Evolutionary conservation across 2,329 filamentous ascomycete genomes (phyloP).

Genomic region (Penicillium polonicum): DNA sequence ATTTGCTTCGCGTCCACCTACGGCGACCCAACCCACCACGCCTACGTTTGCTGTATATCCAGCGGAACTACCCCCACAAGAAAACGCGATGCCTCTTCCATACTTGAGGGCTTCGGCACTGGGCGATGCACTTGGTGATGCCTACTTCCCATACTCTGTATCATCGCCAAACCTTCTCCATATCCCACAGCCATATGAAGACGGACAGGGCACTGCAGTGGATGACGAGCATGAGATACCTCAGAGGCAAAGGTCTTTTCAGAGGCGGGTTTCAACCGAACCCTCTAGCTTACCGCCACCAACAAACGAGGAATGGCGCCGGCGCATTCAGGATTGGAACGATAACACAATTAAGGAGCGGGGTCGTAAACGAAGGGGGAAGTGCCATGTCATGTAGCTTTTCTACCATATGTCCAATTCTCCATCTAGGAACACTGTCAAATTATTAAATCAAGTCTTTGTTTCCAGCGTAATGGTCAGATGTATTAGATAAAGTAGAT

Average conservation of each 20-base stretch:
- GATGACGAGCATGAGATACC: conserved; percentile 23
- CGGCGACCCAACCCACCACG: conserved; percentile 8
- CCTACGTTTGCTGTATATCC: conserved; percentile 19
- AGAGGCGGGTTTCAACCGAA: conserved; percentile 35
- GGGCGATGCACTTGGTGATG: conserved; percentile 19
- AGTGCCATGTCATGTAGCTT: conserved; percentile 42
- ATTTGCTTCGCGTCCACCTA: conserved; percentile 2
- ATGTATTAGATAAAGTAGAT: neutral
- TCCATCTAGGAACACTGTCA: neutral
- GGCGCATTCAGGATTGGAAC: conserved; percentile 43
- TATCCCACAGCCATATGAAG: conserved; percentile 21
- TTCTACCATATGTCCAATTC: neutral
- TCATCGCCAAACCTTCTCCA: conserved; percentile 37
- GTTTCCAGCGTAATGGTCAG: neutral
- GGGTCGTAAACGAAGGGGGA: conserved; percentile 34
- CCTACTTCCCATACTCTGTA: conserved; percentile 33
- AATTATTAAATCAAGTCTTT: neutral
- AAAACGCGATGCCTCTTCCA: conserved; percentile 11
- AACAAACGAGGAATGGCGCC: conserved; percentile 37
- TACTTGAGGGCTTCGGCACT: conserved; percentile 18
- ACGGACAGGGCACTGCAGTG: conserved; percentile 18
- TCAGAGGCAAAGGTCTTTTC: conserved; percentile 22
- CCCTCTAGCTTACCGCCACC: conserved; percentile 32
- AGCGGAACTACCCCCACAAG: conserved; percentile 6
- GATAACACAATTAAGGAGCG: conserved; percentile 39